These are phyloP conservation scores for Colletotrichum sp. DNA, from an alignment of 2,329 filamentous ascomycete species.

Conservation along the genomic window DNA sequence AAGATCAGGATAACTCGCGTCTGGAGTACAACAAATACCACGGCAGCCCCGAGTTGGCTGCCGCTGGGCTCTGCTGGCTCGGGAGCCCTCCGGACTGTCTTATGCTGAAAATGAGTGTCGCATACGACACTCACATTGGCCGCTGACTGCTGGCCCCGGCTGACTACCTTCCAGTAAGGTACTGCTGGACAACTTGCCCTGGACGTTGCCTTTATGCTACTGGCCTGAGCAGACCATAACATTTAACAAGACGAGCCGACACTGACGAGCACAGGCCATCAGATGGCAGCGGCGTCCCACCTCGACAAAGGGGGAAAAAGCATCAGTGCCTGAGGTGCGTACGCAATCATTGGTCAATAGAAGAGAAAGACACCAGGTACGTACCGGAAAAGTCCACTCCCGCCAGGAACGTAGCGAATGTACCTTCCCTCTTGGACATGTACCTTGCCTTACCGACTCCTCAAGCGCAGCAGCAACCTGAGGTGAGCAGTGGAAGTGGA, in stretches of 20 bases:
- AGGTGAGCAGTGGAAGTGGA: not conserved
- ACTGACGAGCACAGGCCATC: constrained; percentile 9
- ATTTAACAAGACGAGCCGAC: not conserved
- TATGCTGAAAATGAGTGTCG: not conserved
- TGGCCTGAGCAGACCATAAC: not conserved
- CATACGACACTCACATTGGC: not conserved
- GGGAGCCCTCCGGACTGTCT: not conserved
- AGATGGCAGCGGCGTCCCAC: constrained; percentile 3
- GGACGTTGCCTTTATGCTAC: not conserved
- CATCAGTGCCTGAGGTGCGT: not conserved
- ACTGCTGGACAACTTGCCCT: not conserved
- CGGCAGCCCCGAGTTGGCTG: not conserved
- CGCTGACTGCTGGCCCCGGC: not conserved
- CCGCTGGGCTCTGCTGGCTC: not conserved
- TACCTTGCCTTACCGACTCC: constrained; percentile 7
- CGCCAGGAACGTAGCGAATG: not conserved
- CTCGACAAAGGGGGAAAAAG: not conserved
- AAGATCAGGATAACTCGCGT: not conserved
- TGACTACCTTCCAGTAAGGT: not conserved
- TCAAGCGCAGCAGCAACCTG: not conserved
- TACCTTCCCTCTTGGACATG: not conserved
- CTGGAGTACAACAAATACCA: not conserved
- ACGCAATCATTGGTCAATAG: not conserved
- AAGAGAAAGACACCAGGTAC: not conserved
- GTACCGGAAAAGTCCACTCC: not conserved